Evolutionary conservation across 257 asterid genomes (phyloP).

Genomic region (Nicotiana knightiana): DNA sequence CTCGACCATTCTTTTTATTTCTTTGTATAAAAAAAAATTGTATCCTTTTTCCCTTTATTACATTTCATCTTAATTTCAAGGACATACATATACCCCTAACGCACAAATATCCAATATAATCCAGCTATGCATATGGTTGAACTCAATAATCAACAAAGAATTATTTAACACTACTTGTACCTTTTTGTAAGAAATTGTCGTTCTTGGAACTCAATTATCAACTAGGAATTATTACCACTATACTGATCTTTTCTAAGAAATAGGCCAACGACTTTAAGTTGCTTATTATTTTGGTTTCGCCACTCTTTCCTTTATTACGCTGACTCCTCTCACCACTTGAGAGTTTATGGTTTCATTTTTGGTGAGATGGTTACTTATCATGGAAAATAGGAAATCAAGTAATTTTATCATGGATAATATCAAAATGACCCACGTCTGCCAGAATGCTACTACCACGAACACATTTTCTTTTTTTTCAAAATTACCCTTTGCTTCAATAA

Average conservation of each 20-base stretch:
- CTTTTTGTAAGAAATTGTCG: background rate
- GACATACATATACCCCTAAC: background rate
- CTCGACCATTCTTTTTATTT: background rate
- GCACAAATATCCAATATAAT: background rate
- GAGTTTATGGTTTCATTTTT: too few species aligned
- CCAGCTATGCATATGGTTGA: slow-evolving; percentile 2
- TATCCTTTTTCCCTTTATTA: background rate
- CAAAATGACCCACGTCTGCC: too few species aligned
- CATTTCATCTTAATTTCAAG: background rate
- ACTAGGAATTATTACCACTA: background rate
- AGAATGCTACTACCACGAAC: too few species aligned
- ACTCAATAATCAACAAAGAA: background rate
- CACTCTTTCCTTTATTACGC: too few species aligned
- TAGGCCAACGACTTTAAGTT: background rate
- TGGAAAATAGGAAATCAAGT: too few species aligned
- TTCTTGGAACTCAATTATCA: background rate
- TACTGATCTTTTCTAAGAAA: background rate
- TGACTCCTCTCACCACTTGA: too few species aligned
- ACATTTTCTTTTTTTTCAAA: background rate
- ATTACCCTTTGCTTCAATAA: background rate
- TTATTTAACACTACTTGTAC: too few species aligned
- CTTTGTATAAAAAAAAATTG: too few species aligned
- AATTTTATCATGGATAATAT: too few species aligned
- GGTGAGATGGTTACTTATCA: too few species aligned
- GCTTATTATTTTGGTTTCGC: background rate